Base-by-base conservation (phyloP, 805 yeast species). In the Candida tibetensis region DNA sequence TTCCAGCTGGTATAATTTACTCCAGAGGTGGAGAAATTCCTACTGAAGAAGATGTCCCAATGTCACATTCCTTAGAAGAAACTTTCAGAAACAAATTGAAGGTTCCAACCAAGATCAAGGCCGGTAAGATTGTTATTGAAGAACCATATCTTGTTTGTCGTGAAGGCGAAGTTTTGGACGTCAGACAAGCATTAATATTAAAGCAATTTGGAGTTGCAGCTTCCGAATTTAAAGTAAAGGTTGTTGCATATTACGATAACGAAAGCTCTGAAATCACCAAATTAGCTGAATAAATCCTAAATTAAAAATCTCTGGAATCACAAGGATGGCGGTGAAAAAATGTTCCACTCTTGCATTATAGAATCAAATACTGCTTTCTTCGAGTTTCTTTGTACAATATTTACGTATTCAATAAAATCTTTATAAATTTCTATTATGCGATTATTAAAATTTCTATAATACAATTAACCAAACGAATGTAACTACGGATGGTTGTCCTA, bases 181-280 rank as follows among this genome's bases (percentile, higher is more conserved):
- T 90, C 34, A 83, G 85, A 55, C 95, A 93, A 68, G 95, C 97
- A 17, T 76, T 93, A 49, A 79, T 93, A 39, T 74, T 93, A 62
- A 93, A 93, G 66, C 93, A 87, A 51, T 95, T 93, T 62, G 99
- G 99, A 55, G 79, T 95, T 41, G 97, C 97, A 9, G 88, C 89
- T 39, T 76, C 96, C 31, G 89, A 86, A 58, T 93, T 91, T 67
- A 87, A 81, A 63, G 95, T 93, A 36, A 75, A 79, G 52, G 67
- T 85, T 46, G 66, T 81, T 51, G 96, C 93, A 14, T 86, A 75
- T 62, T 91, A 85, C 58, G 81, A 84, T 58, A 81, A 76, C 41
- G 88, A 86, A 39, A 63, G 46, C 29, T 44, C 59, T 12, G 58
- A 62, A 42, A 50, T 61, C 32, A 53, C 51, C 22, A 52, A 56